Evolutionary conservation across 2,329 filamentous ascomycete species (phyloP).

Genomic region (Clarireedia homoeocarpa): DNA sequence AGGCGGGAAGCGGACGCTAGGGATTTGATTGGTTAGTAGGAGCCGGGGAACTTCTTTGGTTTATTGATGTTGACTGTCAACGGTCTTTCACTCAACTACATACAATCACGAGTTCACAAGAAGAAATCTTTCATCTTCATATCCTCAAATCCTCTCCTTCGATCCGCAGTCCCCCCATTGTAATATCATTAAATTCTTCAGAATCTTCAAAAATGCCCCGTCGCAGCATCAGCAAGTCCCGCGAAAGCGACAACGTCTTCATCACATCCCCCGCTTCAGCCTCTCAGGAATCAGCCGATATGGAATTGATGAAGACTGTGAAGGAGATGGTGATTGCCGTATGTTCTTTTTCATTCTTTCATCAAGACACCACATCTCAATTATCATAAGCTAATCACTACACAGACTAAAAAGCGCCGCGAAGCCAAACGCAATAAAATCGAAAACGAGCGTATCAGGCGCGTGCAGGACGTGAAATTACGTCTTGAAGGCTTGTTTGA

Average conservation of each 20-base stretch:
- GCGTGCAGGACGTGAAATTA: slow-evolving; percentile 18
- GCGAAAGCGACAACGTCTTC: neutral
- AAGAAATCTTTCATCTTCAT: neutral
- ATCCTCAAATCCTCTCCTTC: neutral
- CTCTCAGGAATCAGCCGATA: neutral
- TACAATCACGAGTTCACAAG: too few species aligned
- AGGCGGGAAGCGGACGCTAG: neutral
- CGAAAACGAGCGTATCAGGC: slow-evolving; percentile 19
- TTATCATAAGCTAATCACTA: neutral
- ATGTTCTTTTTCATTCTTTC: neutral
- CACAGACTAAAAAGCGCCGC: slow-evolving; percentile 22
- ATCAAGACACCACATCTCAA: neutral
- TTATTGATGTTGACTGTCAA: too few species aligned
- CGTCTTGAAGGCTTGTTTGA: slow-evolving; percentile 21
- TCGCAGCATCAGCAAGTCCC: too few species aligned
- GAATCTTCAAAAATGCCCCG: too few species aligned
- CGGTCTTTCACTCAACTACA: too few species aligned
- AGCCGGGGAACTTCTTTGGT: too few species aligned
- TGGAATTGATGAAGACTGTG: neutral
- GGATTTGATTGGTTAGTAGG: neutral
- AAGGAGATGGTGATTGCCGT: neutral
- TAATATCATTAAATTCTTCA: too few species aligned
- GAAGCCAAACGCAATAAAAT: slow-evolving; percentile 25
- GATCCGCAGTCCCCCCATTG: too few species aligned
- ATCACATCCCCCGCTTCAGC: neutral